Conservation (phyloP, 1,139 yeast species). For the Diutina mesorugosa region DNA sequence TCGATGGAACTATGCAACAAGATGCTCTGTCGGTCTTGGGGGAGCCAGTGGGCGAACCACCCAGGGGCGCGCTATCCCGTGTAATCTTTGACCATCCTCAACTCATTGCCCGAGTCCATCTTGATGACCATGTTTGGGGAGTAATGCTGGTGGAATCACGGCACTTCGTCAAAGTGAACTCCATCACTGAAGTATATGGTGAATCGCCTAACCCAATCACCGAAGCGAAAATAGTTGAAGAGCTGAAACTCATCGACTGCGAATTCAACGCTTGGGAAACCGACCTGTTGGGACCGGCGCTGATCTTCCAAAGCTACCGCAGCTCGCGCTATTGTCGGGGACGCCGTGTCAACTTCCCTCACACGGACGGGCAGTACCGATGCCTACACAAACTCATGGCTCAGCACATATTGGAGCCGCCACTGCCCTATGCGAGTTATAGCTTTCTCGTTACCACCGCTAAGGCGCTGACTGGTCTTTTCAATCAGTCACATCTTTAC, state of each 20-base stretch:
- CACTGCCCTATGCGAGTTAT: conserved; percentile 5
- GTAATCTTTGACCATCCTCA: background rate
- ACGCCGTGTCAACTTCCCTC: conserved; percentile 11
- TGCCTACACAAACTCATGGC: conserved; percentile 15
- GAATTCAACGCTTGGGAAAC: conserved; percentile 17
- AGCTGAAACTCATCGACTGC: conserved; percentile 22
- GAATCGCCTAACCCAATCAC: background rate
- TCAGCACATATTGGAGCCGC: background rate
- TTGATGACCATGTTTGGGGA: background rate
- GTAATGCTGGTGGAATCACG: background rate
- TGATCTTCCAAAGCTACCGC: background rate
- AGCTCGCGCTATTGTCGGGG: background rate
- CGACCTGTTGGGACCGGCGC: conserved; percentile 29
- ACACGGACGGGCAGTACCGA: conserved; percentile 25
- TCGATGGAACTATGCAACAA: conserved; percentile 5
- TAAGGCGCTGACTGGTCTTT: conserved; percentile 28
- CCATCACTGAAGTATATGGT: background rate
- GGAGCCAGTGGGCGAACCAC: background rate
- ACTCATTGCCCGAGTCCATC: background rate
- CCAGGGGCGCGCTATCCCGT: background rate
- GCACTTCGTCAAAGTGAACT: background rate
- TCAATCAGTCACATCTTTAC: conserved; percentile 33
- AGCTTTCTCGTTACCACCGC: conserved; percentile 32
- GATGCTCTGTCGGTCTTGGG: background rate
- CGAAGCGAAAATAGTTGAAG: conserved; percentile 6